Conservation (phyloP, 805 yeast genomes). For the Millerozyma acaciae region DNA sequence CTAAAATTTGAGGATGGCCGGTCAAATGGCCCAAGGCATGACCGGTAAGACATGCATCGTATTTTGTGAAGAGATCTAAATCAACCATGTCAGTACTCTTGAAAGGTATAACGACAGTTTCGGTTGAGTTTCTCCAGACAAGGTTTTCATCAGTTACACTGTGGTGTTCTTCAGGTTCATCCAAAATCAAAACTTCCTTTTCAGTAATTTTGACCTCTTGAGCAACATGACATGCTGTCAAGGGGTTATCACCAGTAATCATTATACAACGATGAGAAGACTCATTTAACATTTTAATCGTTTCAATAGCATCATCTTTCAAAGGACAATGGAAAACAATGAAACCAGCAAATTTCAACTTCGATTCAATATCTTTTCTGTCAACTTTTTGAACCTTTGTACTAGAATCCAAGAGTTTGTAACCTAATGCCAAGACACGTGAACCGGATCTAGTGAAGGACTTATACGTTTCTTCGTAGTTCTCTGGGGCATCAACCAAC, state of each 20-base stretch:
- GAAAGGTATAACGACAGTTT: conserved; percentile 65
- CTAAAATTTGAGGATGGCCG: conserved; percentile 64
- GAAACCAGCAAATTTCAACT: conserved; percentile 82
- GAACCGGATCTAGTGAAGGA: conserved; percentile 93
- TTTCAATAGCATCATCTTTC: conserved; percentile 87
- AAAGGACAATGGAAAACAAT: conserved; percentile 96
- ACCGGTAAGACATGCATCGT: conserved; percentile 92
- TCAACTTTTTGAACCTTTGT: conserved; percentile 51
- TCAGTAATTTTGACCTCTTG: conserved; percentile 85
- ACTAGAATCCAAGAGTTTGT: conserved; percentile 59
- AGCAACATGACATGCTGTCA: conserved; percentile 97
- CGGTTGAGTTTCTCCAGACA: conserved; percentile 83
- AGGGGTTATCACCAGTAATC: conserved; percentile 99
- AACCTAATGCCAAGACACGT: conserved; percentile 88
- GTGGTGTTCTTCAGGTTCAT: conserved; percentile 72
- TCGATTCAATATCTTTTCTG: conserved; percentile 74
- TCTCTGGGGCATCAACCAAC: conserved; percentile 64
- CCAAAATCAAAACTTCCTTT: conserved; percentile 80
- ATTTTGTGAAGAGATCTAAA: conserved; percentile 50
- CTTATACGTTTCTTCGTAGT: conserved; percentile 82
- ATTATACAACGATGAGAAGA: conserved; percentile 93
- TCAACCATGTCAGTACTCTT: conserved; percentile 57
- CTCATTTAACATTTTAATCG: conserved; percentile 88
- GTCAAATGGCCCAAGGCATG: conserved; percentile 70
- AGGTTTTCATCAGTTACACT: conserved; percentile 49